phyloP scores from a whole-genome alignment of 495 filamentous ascomycete species.

The Cercophora scortea region DNA sequence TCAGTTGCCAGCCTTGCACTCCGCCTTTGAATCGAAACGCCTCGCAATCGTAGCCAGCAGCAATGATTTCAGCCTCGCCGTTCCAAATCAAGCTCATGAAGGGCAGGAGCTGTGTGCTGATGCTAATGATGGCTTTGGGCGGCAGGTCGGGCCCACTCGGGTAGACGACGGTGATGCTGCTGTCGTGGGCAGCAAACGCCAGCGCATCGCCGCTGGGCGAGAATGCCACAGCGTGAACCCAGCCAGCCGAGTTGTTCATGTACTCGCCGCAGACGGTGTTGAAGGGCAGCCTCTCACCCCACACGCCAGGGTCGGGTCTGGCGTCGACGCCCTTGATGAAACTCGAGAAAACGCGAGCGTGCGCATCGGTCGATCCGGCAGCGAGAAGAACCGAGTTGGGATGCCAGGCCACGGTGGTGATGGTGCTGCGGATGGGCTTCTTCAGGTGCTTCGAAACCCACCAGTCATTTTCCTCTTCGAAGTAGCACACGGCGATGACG shows the following conservation, averaged over 20 bases:
- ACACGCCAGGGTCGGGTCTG: slow-evolving; percentile 78
- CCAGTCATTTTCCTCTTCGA: slow-evolving; percentile 98
- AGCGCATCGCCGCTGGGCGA: slow-evolving; percentile 86
- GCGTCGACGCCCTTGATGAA: slow-evolving; percentile 93
- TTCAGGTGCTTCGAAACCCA: slow-evolving; percentile 99
- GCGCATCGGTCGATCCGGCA: slow-evolving; percentile 93
- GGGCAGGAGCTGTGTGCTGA: slow-evolving; percentile 81
- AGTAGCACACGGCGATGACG: slow-evolving; percentile 96
- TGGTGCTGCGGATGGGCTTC: slow-evolving; percentile 94
- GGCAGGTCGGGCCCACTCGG: slow-evolving; percentile 87
- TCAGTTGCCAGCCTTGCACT: slow-evolving; percentile 75
- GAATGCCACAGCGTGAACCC: slow-evolving; percentile 88
- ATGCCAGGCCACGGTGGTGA: slow-evolving; percentile 91
- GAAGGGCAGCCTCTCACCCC: slow-evolving; percentile 94
- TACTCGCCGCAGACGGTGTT: slow-evolving; percentile 97
- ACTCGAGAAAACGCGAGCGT: slow-evolving; percentile 87
- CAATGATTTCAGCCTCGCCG: slow-evolving; percentile 86
- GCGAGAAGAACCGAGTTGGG: slow-evolving; percentile 93
- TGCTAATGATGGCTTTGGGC: slow-evolving; percentile 77
- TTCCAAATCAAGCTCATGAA: slow-evolving; percentile 92
- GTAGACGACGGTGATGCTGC: slow-evolving; percentile 92
- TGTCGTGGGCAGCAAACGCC: slow-evolving; percentile 89
- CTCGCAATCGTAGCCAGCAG: slow-evolving; percentile 93
- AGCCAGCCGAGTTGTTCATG: slow-evolving; percentile 89
- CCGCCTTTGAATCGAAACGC: slow-evolving; percentile 84